These are phyloP conservation scores for Cyanidium caldarium DNA, from an alignment of 23 red algal species.

Conservation along the genomic window DNA sequence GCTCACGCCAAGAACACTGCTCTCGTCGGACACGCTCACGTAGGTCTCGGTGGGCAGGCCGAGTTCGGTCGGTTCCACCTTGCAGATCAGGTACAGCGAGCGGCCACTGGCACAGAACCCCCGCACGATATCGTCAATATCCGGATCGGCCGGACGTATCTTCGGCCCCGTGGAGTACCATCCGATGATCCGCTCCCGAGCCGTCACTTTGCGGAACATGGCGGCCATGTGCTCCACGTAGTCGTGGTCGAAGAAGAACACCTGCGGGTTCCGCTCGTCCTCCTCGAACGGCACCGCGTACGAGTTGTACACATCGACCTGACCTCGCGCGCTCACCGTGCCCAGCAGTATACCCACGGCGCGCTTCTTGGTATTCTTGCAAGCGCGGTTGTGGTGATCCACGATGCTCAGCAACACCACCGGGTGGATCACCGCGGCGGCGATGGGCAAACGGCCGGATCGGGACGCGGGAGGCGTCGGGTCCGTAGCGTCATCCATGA, in stretches of 20 bases:
- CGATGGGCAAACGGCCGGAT: no score
- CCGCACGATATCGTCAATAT: constrained; percentile 79
- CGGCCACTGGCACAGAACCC: constrained; percentile 34
- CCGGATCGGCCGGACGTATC: constrained; percentile 71
- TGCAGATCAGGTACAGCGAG: constrained; percentile 79
- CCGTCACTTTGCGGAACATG: constrained; percentile 98
- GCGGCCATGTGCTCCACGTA: constrained; percentile 90
- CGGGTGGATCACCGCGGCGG: constrained; percentile 41
- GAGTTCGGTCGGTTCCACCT: constrained; percentile 84
- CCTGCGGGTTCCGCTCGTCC: constrained; percentile 63
- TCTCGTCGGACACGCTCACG: constrained; percentile 50
- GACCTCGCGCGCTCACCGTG: constrained; percentile 35
- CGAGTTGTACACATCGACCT: constrained; percentile 67
- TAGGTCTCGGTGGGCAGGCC: constrained; percentile 94
- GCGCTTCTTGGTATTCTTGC: constrained; percentile 64
- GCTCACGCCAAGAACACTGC: not conserved
- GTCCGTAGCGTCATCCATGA: no score
- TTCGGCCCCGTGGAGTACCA: constrained; percentile 99
- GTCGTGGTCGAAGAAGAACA: constrained; percentile 96
- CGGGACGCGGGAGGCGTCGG: no score
- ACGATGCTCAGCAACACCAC: constrained; percentile 82
- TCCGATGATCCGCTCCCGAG: constrained; percentile 75
- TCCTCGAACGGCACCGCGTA: constrained; percentile 99
- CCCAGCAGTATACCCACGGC: constrained; percentile 93
- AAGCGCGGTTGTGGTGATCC: constrained; percentile 91